A percentile compares a stretch with the other conserved stretches of the same genome.
Conservation (phyloP, 1,284 basidiomycete species). For the Salmacisia buchloeana region DNA sequence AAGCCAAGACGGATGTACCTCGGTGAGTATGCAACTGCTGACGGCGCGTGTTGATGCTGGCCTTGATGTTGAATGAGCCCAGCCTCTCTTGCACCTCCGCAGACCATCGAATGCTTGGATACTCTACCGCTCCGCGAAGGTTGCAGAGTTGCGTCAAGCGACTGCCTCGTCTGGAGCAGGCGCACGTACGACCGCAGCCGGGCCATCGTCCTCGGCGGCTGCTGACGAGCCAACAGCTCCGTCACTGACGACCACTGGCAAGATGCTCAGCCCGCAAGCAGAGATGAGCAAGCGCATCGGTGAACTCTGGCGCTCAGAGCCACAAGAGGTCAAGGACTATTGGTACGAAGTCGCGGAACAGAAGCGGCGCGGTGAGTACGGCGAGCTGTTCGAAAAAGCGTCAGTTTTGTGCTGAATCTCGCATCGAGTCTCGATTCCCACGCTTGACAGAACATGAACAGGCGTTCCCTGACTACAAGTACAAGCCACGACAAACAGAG, state of each 20-base stretch:
- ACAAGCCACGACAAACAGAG: not conserved
- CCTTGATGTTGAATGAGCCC: not conserved
- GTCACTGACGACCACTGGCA: not conserved
- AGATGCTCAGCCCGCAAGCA: not conserved
- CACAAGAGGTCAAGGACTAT: not conserved
- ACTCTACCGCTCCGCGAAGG: not conserved
- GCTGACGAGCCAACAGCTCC: too few relatives aligned
- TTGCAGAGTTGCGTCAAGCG: not conserved
- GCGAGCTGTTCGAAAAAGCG: not conserved
- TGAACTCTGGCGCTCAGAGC: not conserved
- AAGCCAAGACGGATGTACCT: not conserved
- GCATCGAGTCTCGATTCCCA: not conserved
- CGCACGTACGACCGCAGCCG: not conserved
- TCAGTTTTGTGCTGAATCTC: not conserved
- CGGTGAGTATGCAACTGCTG: not conserved
- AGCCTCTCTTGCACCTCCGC: not conserved
- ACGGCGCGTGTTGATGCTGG: not conserved
- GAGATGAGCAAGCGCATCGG: slow-evolving; percentile 7
- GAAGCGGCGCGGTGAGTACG: not conserved
- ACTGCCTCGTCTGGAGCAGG: not conserved
- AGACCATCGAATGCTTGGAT: slow-evolving; percentile 5
- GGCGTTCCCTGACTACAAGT: not conserved
- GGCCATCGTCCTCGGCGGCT: not conserved
- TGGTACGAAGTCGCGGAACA: not conserved
- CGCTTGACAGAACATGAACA: not conserved